phyloP scores from a whole-genome alignment of 1,284 basidiomycete genomes.

The Flammula alnicola region DNA sequence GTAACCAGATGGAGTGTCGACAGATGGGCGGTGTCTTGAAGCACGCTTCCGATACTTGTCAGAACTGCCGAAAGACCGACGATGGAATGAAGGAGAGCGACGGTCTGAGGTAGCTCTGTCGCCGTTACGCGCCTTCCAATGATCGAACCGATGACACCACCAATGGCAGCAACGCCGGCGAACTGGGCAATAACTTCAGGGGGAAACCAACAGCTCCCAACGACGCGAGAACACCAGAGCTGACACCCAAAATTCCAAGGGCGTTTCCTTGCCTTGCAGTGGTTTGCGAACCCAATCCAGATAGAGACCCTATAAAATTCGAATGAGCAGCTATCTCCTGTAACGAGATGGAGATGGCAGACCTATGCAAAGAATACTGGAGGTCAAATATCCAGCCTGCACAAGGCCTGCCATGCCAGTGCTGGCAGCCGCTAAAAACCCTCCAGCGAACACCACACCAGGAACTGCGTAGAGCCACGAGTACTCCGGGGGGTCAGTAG shows the following conservation, averaged over 20 bases:
- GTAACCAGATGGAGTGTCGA: constrained; percentile 78
- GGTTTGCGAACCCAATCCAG: constrained; percentile 72
- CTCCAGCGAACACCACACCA: constrained; percentile 79
- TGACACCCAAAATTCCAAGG: constrained; percentile 83
- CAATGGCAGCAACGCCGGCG: constrained; percentile 72
- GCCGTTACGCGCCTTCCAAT: constrained; percentile 83
- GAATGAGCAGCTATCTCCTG: neutral
- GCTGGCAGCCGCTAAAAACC: constrained; percentile 77
- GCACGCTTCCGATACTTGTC: constrained; percentile 80
- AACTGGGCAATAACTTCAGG: constrained; percentile 77
- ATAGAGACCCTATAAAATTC: constrained; percentile 61
- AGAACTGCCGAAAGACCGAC: constrained; percentile 86
- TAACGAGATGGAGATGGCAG: constrained; percentile 6
- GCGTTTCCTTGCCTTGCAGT: constrained; percentile 84
- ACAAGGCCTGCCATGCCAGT: constrained; percentile 86
- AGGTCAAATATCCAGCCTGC: constrained; percentile 83
- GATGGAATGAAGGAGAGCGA: constrained; percentile 69
- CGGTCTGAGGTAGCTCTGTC: constrained; percentile 82
- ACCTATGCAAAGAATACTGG: constrained; percentile 84
- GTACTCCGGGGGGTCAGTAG: constrained; percentile 85
- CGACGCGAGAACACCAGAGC: constrained; percentile 79
- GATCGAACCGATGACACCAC: constrained; percentile 67
- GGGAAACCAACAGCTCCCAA: constrained; percentile 82
- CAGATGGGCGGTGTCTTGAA: constrained; percentile 67
- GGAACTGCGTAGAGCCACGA: constrained; percentile 81